Percentiles rank a stretch among this genome's conserved stretches.
These are phyloP conservation scores for Nectriaceae sp. DNA, from an alignment of 2,329 filamentous ascomycete genomes.

Conservation along the genomic window DNA sequence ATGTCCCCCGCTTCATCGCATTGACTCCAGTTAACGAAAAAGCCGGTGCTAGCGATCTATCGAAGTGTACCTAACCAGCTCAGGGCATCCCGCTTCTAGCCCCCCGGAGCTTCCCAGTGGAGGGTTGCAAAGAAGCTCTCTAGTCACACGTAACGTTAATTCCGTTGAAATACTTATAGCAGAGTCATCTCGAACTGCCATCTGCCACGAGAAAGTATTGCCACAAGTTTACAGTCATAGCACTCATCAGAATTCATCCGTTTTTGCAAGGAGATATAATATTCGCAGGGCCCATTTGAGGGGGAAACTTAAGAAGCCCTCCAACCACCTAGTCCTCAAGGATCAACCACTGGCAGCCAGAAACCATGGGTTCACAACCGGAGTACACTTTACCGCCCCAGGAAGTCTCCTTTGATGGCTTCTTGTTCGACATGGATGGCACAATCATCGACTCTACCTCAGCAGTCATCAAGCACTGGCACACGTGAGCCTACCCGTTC, in stretches of 20 bases:
- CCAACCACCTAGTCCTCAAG: no score
- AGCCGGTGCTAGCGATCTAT: no score
- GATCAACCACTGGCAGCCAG: no score
- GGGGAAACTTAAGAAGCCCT: no score
- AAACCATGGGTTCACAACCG: conserved; percentile 36
- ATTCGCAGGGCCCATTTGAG: no score
- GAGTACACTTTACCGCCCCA: conserved; percentile 47
- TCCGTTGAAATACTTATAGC: not conserved
- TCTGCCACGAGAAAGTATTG: not conserved
- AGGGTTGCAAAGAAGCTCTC: conserved; percentile 1
- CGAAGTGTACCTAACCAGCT: conserved; percentile 11
- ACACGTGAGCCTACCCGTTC: conserved; percentile 50
- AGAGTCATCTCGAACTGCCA: not conserved
- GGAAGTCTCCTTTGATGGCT: conserved; percentile 53
- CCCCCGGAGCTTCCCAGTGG: conserved; percentile 31
- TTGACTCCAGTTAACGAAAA: no score
- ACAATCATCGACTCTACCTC: conserved; percentile 81
- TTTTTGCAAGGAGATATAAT: no score
- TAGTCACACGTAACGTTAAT: not conserved
- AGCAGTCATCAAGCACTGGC: conserved; percentile 79
- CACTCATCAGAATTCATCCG: no score
- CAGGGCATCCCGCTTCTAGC: conserved; percentile 15
- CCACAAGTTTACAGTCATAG: not conserved
- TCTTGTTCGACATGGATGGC: conserved; percentile 77
- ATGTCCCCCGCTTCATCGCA: no score